Conservation (phyloP, 495 filamentous ascomycete species). For the Parachaetomium inaequale region DNA sequence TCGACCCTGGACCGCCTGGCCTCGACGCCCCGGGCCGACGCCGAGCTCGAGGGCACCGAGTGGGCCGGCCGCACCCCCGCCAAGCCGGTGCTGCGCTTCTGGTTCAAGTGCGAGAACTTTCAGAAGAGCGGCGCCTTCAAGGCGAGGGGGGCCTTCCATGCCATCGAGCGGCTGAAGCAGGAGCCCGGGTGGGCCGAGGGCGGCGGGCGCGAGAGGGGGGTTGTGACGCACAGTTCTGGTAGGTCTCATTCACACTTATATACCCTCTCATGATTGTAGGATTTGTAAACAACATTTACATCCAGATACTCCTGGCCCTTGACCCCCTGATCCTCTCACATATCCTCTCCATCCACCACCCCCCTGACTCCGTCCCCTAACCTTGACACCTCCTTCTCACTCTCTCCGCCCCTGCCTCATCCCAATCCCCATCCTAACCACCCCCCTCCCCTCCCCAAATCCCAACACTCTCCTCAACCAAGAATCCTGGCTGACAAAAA, state of each 20-base stretch:
- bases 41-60: constrained; percentile 52
- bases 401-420: too few species aligned
- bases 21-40: constrained; percentile 59
- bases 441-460: too few species aligned
- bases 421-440: too few species aligned
- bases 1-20: constrained; percentile 68
- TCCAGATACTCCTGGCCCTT: not conserved
- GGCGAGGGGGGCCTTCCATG: constrained; percentile 85
- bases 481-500: too few species aligned
- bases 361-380: too few species aligned
- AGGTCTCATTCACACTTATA: constrained; percentile 19
- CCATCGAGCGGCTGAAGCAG: constrained; percentile 65
- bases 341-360: too few species aligned
- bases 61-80: constrained; percentile 58
- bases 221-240: constrained; percentile 92
- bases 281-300: too few species aligned
- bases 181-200: constrained; percentile 58
- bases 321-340: not conserved
- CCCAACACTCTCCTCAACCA: too few species aligned
- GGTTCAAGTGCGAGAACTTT: constrained; percentile 96
- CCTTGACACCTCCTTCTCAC: too few species aligned
- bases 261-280: too few species aligned
- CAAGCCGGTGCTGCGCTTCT: constrained; percentile 65
- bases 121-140: constrained; percentile 95
- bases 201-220: constrained; percentile 56